Conservation (phyloP, 176 grass and related monocot genomes). For the Dendrocalamus sinicus region DNA sequence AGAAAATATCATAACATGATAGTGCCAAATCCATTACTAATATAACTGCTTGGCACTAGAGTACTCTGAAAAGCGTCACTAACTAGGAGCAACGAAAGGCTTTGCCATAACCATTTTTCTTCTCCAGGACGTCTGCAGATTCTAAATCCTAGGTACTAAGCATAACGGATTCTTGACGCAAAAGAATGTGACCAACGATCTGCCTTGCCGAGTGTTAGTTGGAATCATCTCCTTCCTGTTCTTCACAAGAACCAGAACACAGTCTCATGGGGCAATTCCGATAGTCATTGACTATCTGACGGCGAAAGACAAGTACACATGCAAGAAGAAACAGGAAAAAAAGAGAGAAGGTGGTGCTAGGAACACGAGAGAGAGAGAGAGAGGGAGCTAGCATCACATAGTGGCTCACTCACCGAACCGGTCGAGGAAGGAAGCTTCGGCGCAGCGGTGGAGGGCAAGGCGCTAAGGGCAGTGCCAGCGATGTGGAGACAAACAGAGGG, state of each 20-base stretch:
- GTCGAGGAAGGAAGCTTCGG: no score
- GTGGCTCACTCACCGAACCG: no score
- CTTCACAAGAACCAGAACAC: neutral
- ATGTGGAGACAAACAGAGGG: no score
- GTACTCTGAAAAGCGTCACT: neutral
- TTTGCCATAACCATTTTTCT: neutral
- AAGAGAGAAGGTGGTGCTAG: no score
- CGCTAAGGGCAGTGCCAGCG: no score
- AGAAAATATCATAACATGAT: no score
- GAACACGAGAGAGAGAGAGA: no score
- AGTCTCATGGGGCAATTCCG: constrained; percentile 28
- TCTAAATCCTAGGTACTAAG: neutral
- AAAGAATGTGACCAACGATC: no score
- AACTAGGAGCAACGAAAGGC: neutral
- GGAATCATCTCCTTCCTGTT: neutral
- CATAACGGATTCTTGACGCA: neutral
- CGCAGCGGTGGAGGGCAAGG: no score
- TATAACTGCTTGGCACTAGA: neutral
- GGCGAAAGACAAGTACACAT: no score
- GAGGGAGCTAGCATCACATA: no score
- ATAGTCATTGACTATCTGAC: neutral
- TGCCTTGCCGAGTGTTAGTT: neutral
- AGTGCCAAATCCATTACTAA: neutral
- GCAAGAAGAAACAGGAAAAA: no score
- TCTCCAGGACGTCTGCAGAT: neutral